Percentiles rank a stretch among this genome's conserved stretches.
phyloP scores from a whole-genome alignment of 73 alveolate species.

The Loxodes magnus region DNA sequence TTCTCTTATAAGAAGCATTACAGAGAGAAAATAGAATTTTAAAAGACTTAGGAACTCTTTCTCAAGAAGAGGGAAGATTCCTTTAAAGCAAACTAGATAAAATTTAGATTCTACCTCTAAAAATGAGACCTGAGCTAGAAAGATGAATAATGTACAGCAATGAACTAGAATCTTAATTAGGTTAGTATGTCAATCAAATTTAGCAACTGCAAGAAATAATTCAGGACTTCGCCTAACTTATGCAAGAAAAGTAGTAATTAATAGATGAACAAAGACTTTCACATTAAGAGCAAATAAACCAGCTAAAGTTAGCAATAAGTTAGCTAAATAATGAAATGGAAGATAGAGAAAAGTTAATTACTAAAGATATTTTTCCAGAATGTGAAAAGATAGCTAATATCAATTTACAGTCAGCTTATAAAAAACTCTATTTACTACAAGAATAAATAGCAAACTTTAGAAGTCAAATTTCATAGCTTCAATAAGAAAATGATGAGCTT shows the following conservation, averaged over 20 bases:
- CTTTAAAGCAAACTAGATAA: not conserved
- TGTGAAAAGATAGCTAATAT: no score
- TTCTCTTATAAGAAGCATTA: no score
- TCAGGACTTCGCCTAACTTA: not conserved
- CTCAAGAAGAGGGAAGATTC: not conserved
- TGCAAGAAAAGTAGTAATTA: not conserved
- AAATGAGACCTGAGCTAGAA: constrained; percentile 13
- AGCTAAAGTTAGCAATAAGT: not conserved
- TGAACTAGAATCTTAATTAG: constrained; percentile 3
- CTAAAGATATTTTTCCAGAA: no score
- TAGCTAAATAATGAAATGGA: no score
- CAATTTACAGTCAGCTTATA: no score
- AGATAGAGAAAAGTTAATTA: no score
- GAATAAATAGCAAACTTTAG: no score
- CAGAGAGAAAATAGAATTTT: not conserved
- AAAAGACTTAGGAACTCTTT: not conserved
- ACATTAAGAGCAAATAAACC: not conserved
- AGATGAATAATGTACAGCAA: constrained; percentile 13
- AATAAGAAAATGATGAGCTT: no score
- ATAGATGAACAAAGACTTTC: not conserved
- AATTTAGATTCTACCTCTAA: not conserved
- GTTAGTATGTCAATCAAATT: not conserved
- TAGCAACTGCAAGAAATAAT: not conserved
- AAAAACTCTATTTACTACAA: no score
- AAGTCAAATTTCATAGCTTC: no score